phyloP scores from a whole-genome alignment of 345 rosid species.

The Gossypium mustelinum region DNA sequence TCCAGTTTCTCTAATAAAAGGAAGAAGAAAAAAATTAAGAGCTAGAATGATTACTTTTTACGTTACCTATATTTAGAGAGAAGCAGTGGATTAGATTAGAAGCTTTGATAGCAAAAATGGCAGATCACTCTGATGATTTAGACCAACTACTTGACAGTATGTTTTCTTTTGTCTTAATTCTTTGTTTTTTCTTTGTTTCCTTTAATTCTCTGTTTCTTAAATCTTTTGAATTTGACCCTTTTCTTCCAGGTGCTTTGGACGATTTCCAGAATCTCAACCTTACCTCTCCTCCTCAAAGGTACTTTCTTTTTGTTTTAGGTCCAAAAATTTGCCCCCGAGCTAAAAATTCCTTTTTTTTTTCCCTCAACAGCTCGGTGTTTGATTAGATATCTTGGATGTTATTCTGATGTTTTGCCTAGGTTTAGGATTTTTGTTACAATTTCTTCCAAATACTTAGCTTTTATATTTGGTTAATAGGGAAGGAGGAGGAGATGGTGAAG shows the following conservation, averaged over 20 bases:
- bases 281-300: conserved; percentile 48
- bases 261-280: conserved; percentile 91
- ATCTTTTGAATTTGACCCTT: neutral
- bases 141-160: conserved; percentile 93
- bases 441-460: neutral
- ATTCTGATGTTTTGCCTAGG: conserved; percentile 1
- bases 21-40: neutral
- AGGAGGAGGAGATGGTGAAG: conserved; percentile 35
- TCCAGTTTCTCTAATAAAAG: neutral
- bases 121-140: conserved; percentile 68
- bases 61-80: neutral
- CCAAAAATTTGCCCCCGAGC: neutral
- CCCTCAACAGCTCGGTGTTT: neutral
- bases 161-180: neutral
- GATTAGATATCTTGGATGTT: conserved; percentile 8
- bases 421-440: neutral
- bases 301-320: conserved; percentile 7
- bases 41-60: neutral
- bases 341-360: neutral
- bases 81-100: neutral
- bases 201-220: neutral
- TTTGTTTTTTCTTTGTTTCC: neutral
- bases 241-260: conserved; percentile 81
- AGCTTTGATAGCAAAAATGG: conserved; percentile 35
- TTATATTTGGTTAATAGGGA: conserved; percentile 32